Evolutionary conservation across 169 alveolate genomes (phyloP), one percentile per base, ranked within the genome.

Genomic region (Plasmodium gonderi): DNA sequence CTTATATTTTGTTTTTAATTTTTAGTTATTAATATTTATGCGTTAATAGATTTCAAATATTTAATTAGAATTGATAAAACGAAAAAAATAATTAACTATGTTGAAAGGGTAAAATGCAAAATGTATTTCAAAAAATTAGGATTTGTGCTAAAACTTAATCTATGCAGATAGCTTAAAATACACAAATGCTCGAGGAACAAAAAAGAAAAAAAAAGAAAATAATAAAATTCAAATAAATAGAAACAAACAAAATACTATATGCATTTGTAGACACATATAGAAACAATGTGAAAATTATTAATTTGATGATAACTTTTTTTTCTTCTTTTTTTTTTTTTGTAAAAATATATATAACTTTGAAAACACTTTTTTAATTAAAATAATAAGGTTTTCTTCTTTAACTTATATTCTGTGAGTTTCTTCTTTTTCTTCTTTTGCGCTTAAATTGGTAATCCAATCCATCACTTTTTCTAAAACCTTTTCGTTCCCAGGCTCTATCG

Each of bases 401-500:
- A 0, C 6, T 54, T 17, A 0, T 4, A 9, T 54, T 8, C 8
- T 20, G 23, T 20, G 23, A 54, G 36, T 4, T 54, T 54, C 6
- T 11, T 26, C 36, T 33, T 20, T 54, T 54, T 54, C 36, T 54
- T 54, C 23, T 54, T 54, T 54, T 54, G 33, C 23, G 8, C 23
- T 1, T 65, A 64, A 36, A 2, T 47, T 78, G 7, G 33, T n/a
- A 78, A 78, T 20, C 69, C 69, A 49, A 26, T 78, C 45, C 4
- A 78, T 0, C n/a, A 78, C 26, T 29, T 11, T 78, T 45, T 78
- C 38, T 49, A 78, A 45, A 54, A 42, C 69, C 8, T 26, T 17
- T 31, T 44, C 72, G 33, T 77, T 44, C 5, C 85, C 85, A 42
- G 74, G 87, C 74, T 78, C 87, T 2, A 36, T 9, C 29, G 87